Evolutionary conservation across 208 protist genomes (phyloP).

Genomic region (Leptomonas seymouri): DNA sequence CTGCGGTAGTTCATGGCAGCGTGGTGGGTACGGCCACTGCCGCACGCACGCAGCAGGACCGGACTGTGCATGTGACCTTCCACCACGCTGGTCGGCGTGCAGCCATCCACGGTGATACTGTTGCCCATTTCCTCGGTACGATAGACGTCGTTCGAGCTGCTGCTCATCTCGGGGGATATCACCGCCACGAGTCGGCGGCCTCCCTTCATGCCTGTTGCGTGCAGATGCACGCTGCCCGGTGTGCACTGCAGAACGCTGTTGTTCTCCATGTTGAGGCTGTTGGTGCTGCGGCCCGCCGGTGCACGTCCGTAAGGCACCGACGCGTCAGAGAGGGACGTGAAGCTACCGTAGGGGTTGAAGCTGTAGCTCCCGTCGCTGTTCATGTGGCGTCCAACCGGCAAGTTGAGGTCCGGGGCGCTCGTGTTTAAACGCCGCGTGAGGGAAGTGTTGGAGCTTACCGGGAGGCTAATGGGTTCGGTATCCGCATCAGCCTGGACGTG

Average conservation of each 20-base stretch:
- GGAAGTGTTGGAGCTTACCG: conserved; percentile 30
- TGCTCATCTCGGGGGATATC: conserved; percentile 26
- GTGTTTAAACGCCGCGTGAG: conserved; percentile 28
- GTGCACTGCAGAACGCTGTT: conserved; percentile 22
- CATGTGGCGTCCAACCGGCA: conserved; percentile 22
- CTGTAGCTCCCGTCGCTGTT: conserved; percentile 49
- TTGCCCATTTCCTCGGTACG: conserved; percentile 20
- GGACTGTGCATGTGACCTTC: not conserved
- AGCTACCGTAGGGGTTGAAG: conserved; percentile 47
- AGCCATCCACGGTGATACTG: conserved; percentile 2
- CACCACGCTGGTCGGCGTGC: not conserved
- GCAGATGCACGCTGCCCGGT: conserved; percentile 32
- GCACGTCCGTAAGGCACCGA: conserved; percentile 23
- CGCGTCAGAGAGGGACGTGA: conserved; percentile 46
- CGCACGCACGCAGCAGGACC: not conserved
- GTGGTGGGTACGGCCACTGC: conserved; percentile 10
- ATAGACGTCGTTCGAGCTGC: conserved; percentile 6
- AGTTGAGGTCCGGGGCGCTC: conserved; percentile 22
- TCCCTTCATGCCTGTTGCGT: conserved; percentile 25
- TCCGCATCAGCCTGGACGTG: conserved; percentile 49
- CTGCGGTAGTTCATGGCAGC: conserved; percentile 7
- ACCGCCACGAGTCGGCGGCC: conserved; percentile 26
- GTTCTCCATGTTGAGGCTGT: conserved; percentile 10
- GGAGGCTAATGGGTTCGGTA: conserved; percentile 28
- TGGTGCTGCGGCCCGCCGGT: conserved; percentile 11